phyloP scores from a whole-genome alignment of 129 eudicot species.

The Sambucus nigra region DNA sequence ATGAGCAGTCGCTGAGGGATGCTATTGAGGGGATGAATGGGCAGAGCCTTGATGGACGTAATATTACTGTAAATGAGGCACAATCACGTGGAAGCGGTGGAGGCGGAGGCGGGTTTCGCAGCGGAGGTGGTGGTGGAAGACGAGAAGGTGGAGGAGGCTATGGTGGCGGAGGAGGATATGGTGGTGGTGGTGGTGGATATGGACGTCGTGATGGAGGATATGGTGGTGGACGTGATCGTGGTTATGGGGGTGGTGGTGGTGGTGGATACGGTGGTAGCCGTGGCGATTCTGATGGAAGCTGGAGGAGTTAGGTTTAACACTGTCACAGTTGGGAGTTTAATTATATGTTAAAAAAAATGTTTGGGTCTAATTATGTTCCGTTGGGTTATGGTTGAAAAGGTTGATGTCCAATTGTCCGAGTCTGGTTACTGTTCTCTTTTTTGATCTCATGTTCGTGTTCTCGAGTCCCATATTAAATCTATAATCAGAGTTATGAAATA shows the following conservation, averaged over 20 bases:
- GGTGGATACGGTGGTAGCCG: slow-evolving; percentile 2
- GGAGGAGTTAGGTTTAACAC: not conserved
- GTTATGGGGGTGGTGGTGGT: slow-evolving; percentile 15
- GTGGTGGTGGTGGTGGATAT: slow-evolving; percentile 26
- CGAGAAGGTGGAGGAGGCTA: slow-evolving; percentile 19
- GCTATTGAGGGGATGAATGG: slow-evolving; percentile 67
- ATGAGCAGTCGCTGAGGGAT: slow-evolving; percentile 40
- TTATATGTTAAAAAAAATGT: no score
- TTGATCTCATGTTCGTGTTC: no score
- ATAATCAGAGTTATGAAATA: no score
- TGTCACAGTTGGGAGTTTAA: no score
- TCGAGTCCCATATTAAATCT: no score
- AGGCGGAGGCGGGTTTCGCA: slow-evolving; percentile 26
- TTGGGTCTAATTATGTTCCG: no score
- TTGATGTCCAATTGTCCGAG: no score
- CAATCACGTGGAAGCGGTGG: slow-evolving; percentile 47
- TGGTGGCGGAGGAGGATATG: slow-evolving; percentile 13
- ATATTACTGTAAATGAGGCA: slow-evolving; percentile 57
- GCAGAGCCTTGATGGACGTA: slow-evolving; percentile 51
- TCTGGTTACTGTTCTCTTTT: no score
- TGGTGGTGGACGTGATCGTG: slow-evolving; percentile 19
- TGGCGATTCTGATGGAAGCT: slow-evolving; percentile 8
- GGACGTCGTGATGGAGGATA: slow-evolving; percentile 11
- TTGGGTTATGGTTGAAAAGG: no score
- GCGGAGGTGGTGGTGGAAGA: slow-evolving; percentile 25